Base-by-base conservation (phyloP, 306 rosid species). In the Pyrus bretschneideri region DNA sequence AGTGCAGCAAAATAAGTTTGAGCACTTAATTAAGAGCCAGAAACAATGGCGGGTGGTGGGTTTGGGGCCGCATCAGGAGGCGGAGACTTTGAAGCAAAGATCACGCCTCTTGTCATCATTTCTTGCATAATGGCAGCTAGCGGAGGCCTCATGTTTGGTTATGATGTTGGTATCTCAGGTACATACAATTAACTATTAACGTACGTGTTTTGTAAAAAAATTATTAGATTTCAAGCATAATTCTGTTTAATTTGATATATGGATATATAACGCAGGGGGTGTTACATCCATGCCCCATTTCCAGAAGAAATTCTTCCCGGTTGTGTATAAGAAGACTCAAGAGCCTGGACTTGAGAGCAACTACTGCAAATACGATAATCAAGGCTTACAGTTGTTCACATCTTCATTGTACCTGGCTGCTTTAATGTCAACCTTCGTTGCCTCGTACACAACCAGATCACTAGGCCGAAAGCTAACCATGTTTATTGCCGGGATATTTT, bases 341-440 rank as follows among this genome's bases (percentile, higher is more conserved):
- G 74, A 75, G 57, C 11, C 52, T 25, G 80, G 58, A 9, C 7
- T 59, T 9, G 82, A 83, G 0, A 83, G 92, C 70, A 91, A 82
- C 71, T 89, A 91, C 77, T 91, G 97, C 88, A 85, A 91, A 83
- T 86, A 91, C 14, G 92, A 89, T 51, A 83, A 83, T 66, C 81
- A 86, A 80, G 83, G 87, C 25, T 18, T 89, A 33, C 94, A 91
- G n/a, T 4, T 89, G 68, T 91, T 89, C 85, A 91, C 95, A 33
- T 89, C 97, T 27, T 88, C 91, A 1, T 23, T 89, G 30, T 91
- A 89, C 68, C 77, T 89, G 1, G 95, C 95, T 1, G 97, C 91
- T 33, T 74, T 89, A 57, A 60, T 67, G 0, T 77, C 92, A 4
- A 89, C 90, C 0, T 86, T 89, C 18, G 72, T 86, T 1, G 95